Base-by-base conservation (phyloP, 768 basidiomycete species). In the Kondoa malvinella region DNA sequence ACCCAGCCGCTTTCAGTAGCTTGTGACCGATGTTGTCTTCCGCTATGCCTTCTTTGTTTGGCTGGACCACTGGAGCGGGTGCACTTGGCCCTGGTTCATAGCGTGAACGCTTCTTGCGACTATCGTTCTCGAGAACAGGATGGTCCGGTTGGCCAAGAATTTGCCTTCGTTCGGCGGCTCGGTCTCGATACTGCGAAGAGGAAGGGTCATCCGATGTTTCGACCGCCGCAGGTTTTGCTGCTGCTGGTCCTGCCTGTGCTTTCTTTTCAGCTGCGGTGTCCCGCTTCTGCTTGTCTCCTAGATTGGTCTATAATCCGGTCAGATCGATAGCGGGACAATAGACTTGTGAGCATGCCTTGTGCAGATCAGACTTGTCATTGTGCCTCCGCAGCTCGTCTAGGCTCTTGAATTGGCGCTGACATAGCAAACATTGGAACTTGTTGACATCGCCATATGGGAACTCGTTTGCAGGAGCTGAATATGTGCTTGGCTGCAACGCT, bases 1-100 rank as follows among this genome's bases (percentile, higher is more conserved):
- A 97, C 0, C 94, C 95, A 92, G 97, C 96, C 84, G 94, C 92
- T 77, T 90, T 89, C 70, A 97, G 77, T 67, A 99, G 76, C 74
- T 89, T 92, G 75, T 92, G 92, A 3, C 95, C 95, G 14, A 90
- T 83, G 72, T 97, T 97, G 56, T 73, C 85, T 63, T 86, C 84
- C 73, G 96, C 92, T 75, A 88, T 80, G 3, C 84, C 88, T 3
- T 86, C 88, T 72, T 86, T 84, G 2, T 85, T 73, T 1, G 84
- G 80, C 3, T 83, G 81, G 8, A 84, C 83, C 0, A 86, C 83
- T 0, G 86, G 84, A 1, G 81, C 77, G 1, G 86, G 79, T 0
- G 71, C 70, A 21, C 83, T 81, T 1, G 84, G 85, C 15, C 85
- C 87, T 8, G 82, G 61, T 63, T 32, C 33, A 27, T 32, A 15